Percentiles rank a stretch among this genome's conserved stretches.
Evolutionary conservation across 768 basidiomycete genomes (phyloP).

Genomic region (Atractiella rhizophila): DNA sequence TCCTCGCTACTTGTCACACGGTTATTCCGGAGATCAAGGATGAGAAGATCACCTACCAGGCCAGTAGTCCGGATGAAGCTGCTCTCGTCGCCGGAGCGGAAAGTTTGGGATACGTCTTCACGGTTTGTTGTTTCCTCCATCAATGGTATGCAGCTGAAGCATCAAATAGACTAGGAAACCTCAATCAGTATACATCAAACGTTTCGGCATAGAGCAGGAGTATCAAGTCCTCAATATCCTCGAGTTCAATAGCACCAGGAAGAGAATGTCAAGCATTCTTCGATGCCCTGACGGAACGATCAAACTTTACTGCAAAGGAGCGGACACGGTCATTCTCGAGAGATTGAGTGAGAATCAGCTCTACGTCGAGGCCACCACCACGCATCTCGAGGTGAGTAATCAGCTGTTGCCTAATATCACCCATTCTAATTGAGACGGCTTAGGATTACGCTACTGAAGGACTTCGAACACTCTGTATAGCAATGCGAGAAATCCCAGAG

Average conservation of each 20-base stretch:
- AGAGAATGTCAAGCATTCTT: slow-evolving; percentile 90
- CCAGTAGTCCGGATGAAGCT: slow-evolving; percentile 92
- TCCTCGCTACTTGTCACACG: slow-evolving; percentile 88
- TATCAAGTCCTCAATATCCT: slow-evolving; percentile 86
- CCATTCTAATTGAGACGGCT: not conserved
- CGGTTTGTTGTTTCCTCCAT: slow-evolving; percentile 32
- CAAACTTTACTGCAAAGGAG: slow-evolving; percentile 88
- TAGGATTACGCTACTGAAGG: slow-evolving; percentile 95
- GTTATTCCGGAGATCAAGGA: slow-evolving; percentile 78
- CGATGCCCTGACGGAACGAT: slow-evolving; percentile 67
- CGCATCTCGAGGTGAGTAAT: slow-evolving; percentile 56
- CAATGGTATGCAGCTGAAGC: not conserved
- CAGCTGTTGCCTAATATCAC: not conserved
- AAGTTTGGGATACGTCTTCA: slow-evolving; percentile 70
- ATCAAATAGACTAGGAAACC: slow-evolving; percentile 62
- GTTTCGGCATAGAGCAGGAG: slow-evolving; percentile 45
- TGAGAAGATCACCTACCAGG: slow-evolving; percentile 79
- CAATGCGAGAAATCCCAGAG: slow-evolving; percentile 71
- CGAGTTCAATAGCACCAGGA: slow-evolving; percentile 94
- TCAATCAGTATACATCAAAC: slow-evolving; percentile 70
- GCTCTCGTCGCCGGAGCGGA: slow-evolving; percentile 88
- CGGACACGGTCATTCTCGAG: slow-evolving; percentile 90
- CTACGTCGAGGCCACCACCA: slow-evolving; percentile 59
- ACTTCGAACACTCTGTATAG: slow-evolving; percentile 82
- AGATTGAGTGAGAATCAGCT: slow-evolving; percentile 54